Percentiles rank a stretch among this genome's conserved stretches.
These are phyloP conservation scores for Wickerhamiella parazyma DNA, from an alignment of 805 yeast genomes.

Conservation along the genomic window DNA sequence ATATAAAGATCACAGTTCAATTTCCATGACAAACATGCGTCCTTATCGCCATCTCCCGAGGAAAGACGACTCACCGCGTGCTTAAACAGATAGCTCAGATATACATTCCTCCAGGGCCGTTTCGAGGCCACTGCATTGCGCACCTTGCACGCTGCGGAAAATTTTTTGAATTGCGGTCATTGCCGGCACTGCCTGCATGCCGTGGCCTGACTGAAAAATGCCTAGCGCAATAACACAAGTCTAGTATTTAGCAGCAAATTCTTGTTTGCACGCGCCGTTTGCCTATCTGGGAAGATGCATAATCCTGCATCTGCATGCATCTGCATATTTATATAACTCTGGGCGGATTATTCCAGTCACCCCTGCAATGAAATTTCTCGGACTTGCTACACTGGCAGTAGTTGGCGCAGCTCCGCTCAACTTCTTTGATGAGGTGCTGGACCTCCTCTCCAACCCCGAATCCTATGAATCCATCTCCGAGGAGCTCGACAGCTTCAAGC, in stretches of 20 bases:
- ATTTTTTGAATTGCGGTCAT: too few species aligned
- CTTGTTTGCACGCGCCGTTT: background rate
- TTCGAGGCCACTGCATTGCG: too few species aligned
- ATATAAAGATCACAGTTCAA: too few species aligned
- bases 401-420: slow-evolving; percentile 21
- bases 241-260: too few species aligned
- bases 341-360: background rate
- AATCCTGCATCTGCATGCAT: background rate
- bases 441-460: background rate
- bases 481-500: background rate
- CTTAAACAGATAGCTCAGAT: too few species aligned
- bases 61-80: background rate
- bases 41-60: background rate
- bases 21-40: background rate
- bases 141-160: too few species aligned
- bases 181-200: too few species aligned
- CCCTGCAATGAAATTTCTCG: slow-evolving; percentile 1
- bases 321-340: background rate
- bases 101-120: too few species aligned
- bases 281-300: background rate
- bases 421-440: background rate
- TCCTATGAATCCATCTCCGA: background rate
- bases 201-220: too few species aligned
- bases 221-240: too few species aligned
- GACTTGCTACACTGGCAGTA: slow-evolving; percentile 15